Conservation (phyloP, 2,329 filamentous ascomycete species). For the Aspergillus sp. region DNA sequence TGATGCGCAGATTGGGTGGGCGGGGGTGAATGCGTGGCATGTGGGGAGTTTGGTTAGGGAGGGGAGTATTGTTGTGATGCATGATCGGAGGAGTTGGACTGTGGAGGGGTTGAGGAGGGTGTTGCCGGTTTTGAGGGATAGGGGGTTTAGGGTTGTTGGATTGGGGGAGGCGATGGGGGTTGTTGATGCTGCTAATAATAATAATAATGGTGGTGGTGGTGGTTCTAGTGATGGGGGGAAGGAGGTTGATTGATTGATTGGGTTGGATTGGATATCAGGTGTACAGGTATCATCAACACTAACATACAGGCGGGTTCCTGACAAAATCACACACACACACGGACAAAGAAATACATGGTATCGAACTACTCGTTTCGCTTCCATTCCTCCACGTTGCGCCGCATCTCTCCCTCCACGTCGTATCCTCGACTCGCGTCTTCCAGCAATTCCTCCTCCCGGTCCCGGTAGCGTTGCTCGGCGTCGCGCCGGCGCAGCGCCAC, state of each 20-base stretch:
- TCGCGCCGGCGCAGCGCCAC: slow-evolving; percentile 59
- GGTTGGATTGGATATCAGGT: neutral
- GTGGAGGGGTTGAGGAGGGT: slow-evolving; percentile 73
- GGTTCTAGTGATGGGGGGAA: neutral
- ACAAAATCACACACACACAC: neutral
- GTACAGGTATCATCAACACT: slow-evolving; percentile 8
- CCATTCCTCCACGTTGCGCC: slow-evolving; percentile 55
- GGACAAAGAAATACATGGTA: slow-evolving; percentile 2
- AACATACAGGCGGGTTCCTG: slow-evolving; percentile 10
- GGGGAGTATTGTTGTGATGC: slow-evolving; percentile 80
- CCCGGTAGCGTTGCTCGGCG: slow-evolving; percentile 62
- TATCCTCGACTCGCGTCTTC: slow-evolving; percentile 62
- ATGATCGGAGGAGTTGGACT: slow-evolving; percentile 83
- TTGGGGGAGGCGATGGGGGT: slow-evolving; percentile 64
- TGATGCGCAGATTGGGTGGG: slow-evolving; percentile 78
- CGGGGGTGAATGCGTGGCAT: slow-evolving; percentile 72
- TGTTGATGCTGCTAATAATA: neutral
- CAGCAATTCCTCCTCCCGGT: slow-evolving; percentile 56
- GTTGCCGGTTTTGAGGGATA: slow-evolving; percentile 68
- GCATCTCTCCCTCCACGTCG: slow-evolving; percentile 51
- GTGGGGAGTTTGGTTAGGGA: slow-evolving; percentile 76
- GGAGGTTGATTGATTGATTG: neutral
- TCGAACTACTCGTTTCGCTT: slow-evolving; percentile 50
- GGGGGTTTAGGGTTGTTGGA: slow-evolving; percentile 72
- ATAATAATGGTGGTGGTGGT: neutral